Conservation (phyloP, 306 rosid species). For the Dicorynia guianensis region DNA sequence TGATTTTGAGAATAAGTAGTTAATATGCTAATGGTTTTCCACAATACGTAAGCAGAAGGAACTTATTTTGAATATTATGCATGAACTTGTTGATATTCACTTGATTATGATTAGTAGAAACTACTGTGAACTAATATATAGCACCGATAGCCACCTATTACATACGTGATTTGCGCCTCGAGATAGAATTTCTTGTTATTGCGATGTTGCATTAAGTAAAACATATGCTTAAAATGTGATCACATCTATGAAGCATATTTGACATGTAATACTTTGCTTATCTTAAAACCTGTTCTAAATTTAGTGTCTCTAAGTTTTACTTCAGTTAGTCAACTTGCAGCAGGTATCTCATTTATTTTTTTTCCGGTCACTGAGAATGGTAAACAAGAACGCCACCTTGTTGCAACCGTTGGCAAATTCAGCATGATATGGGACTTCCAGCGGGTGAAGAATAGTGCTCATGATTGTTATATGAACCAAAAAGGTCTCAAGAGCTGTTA, state of each 20-base stretch:
- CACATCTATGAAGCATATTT: background rate
- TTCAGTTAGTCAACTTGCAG: background rate
- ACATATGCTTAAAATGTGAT: conserved; percentile 14
- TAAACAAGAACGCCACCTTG: conserved; percentile 93
- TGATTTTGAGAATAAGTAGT: conserved; percentile 7
- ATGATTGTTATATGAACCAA: conserved; percentile 81
- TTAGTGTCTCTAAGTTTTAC: background rate
- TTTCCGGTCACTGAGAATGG: conserved; percentile 93
- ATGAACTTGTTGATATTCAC: background rate
- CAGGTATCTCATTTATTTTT: conserved; percentile 18
- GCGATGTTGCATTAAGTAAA: conserved; percentile 20
- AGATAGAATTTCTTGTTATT: conserved; percentile 29
- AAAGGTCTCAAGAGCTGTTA: conserved; percentile 96
- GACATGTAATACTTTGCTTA: background rate
- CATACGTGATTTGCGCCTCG: background rate
- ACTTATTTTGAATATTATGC: background rate
- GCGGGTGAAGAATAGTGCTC: conserved; percentile 86
- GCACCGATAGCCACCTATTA: background rate
- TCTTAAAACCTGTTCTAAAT: background rate
- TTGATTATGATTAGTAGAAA: background rate
- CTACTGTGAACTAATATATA: background rate
- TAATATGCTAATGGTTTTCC: background rate
- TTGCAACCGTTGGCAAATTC: conserved; percentile 92
- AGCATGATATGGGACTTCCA: conserved; percentile 98
- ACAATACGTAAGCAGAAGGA: background rate